Conservation (phyloP, 2,329 filamentous ascomycete species). For the Aspergillus pseudoterreus region DNA sequence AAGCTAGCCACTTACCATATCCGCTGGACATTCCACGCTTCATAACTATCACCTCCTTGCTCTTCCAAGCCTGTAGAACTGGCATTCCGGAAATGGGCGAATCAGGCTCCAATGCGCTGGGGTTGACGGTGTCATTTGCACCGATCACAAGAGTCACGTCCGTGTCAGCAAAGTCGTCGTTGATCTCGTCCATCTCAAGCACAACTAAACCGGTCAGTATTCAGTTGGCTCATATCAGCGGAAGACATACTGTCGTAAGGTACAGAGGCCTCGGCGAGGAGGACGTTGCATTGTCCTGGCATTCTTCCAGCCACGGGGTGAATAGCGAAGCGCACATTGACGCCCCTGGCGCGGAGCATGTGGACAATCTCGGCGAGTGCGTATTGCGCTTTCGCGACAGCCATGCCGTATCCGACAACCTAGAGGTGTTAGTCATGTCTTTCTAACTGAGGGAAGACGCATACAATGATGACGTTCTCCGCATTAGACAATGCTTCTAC, state of each 20-base stretch:
- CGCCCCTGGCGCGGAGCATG: slow-evolving; percentile 67
- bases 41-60: slow-evolving; percentile 89
- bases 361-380: slow-evolving; percentile 78
- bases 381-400: slow-evolving; percentile 89
- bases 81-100: slow-evolving; percentile 90
- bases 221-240: neutral
- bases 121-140: slow-evolving; percentile 90
- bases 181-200: slow-evolving; percentile 94
- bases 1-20: slow-evolving; percentile 58
- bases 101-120: slow-evolving; percentile 78
- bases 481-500: slow-evolving; percentile 71
- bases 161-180: slow-evolving; percentile 82
- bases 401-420: slow-evolving; percentile 89
- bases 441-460: slow-evolving; percentile 5
- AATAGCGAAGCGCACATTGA: slow-evolving; percentile 84
- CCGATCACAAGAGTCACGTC: slow-evolving; percentile 86
- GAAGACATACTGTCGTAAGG: slow-evolving; percentile 67
- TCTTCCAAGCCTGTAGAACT: slow-evolving; percentile 89
- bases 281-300: slow-evolving; percentile 89
- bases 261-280: slow-evolving; percentile 81
- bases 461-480: slow-evolving; percentile 76
- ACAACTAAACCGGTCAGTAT: slow-evolving; percentile 52
- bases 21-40: slow-evolving; percentile 86
- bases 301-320: slow-evolving; percentile 88
- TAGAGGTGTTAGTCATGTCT: slow-evolving; percentile 2